phyloP scores from a whole-genome alignment of 805 yeast species.

The Metschnikowia lachancei region DNA sequence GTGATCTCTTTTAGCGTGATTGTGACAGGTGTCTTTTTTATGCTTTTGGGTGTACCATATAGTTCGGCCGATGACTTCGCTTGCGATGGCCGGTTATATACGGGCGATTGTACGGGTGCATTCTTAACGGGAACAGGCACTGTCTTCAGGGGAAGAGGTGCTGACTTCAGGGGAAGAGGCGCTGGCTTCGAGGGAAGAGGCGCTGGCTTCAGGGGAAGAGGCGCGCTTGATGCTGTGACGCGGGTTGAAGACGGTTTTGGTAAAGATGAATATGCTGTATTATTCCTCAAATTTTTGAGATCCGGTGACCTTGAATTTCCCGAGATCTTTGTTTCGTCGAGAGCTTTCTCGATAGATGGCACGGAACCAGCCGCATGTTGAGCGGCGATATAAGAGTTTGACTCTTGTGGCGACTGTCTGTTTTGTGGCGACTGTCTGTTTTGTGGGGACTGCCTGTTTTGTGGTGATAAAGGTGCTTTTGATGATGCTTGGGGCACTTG shows the following conservation, averaged over 20 bases:
- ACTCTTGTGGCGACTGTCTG: not conserved
- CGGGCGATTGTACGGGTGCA: not conserved
- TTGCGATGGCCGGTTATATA: not conserved
- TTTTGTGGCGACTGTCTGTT: no score
- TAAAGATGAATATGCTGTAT: slow-evolving; percentile 24
- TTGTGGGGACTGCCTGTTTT: not conserved
- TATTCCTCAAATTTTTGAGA: slow-evolving; percentile 16
- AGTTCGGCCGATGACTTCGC: not conserved
- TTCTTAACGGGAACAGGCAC: not conserved
- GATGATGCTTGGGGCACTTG: not conserved
- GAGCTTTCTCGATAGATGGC: slow-evolving; percentile 13
- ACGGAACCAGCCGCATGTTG: slow-evolving; percentile 12
- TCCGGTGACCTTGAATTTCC: slow-evolving; percentile 10
- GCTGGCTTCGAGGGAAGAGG: not conserved
- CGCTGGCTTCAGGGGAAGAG: not conserved
- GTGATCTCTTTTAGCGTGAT: slow-evolving; percentile 37
- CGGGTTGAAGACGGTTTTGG: slow-evolving; percentile 3
- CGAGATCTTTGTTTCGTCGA: slow-evolving; percentile 11
- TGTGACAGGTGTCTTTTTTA: slow-evolving; percentile 2
- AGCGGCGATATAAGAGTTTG: slow-evolving; percentile 15
- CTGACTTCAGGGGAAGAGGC: no score
- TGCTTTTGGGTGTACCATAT: not conserved
- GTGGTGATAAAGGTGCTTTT: slow-evolving; percentile 1
- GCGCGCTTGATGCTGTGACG: not conserved
- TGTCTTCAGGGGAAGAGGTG: not conserved